Evolutionary conservation across 768 basidiomycete species (phyloP).

Genomic region (Rhodocollybia butyracea): DNA sequence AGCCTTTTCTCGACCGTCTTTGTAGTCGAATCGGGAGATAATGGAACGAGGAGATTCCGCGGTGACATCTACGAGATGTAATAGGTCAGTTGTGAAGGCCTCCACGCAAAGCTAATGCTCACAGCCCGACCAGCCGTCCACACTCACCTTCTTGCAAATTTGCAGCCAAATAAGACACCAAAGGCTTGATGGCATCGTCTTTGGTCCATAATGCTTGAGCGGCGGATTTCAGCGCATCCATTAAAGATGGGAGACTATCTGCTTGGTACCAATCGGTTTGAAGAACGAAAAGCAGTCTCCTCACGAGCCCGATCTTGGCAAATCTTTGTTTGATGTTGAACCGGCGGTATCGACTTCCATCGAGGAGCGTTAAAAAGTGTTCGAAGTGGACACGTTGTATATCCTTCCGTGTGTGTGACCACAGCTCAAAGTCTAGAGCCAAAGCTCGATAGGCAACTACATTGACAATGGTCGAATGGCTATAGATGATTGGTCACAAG

Average conservation of each 20-base stretch:
- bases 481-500: slow-evolving; percentile 29
- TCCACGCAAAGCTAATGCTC: slow-evolving; percentile 12
- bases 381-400: slow-evolving; percentile 79
- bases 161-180: slow-evolving; percentile 83
- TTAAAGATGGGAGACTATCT: slow-evolving; percentile 46
- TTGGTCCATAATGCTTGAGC: slow-evolving; percentile 66
- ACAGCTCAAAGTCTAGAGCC: slow-evolving; percentile 88
- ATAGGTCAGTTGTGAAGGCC: not conserved
- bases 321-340: slow-evolving; percentile 80
- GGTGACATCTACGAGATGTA: slow-evolving; percentile 2
- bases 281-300: slow-evolving; percentile 76
- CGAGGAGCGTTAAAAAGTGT: slow-evolving; percentile 75
- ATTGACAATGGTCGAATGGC: slow-evolving; percentile 81
- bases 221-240: slow-evolving; percentile 59
- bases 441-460: slow-evolving; percentile 77
- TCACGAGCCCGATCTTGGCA: slow-evolving; percentile 65
- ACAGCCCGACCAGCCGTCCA: not conserved
- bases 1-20: slow-evolving; percentile 52
- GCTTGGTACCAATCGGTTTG: slow-evolving; percentile 75
- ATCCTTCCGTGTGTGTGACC: slow-evolving; percentile 68
- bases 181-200: slow-evolving; percentile 78
- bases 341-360: slow-evolving; percentile 65
- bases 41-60: slow-evolving; percentile 52
- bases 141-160: slow-evolving; percentile 68
- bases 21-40: slow-evolving; percentile 53